Percentiles rank a stretch among this genome's conserved stretches.
Conservation (phyloP, 129 eudicot species). For the Lonicera japonica region DNA sequence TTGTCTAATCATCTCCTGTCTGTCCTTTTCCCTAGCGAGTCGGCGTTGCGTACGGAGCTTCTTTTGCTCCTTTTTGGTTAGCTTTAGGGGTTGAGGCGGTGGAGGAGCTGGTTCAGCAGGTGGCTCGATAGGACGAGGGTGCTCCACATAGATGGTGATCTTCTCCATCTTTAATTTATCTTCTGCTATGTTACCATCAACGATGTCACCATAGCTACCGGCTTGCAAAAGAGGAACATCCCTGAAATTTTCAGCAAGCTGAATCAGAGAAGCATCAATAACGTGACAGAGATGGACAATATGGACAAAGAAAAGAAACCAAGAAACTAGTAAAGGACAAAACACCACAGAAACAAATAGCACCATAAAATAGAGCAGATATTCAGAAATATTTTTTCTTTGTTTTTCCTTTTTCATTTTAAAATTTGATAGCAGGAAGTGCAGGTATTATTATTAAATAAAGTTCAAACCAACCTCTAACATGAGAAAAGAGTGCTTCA, state of each 20-base stretch:
- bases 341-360: neutral
- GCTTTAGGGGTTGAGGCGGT: constrained; percentile 91
- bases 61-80: constrained; percentile 90
- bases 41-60: constrained; percentile 89
- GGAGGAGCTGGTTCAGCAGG: constrained; percentile 97
- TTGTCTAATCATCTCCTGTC: constrained; percentile 92
- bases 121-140: constrained; percentile 93
- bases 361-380: no score
- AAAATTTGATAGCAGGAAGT: no score
- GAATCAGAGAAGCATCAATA: neutral
- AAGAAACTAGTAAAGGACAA: neutral
- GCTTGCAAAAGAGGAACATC: constrained; percentile 52
- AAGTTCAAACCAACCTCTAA: no score
- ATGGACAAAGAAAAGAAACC: neutral
- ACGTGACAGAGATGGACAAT: neutral
- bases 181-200: constrained; percentile 41
- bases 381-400: no score
- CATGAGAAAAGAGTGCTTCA: no score
- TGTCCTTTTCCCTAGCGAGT: constrained; percentile 74
- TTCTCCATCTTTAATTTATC: constrained; percentile 64
- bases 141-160: constrained; percentile 80
- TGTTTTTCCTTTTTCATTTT: no score
- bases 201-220: constrained; percentile 48
- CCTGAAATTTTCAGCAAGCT: constrained; percentile 34
- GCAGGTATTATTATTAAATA: no score